Evolutionary conservation across 805 yeast genomes (phyloP).

Genomic region (Yamadazyma tumulicola): DNA sequence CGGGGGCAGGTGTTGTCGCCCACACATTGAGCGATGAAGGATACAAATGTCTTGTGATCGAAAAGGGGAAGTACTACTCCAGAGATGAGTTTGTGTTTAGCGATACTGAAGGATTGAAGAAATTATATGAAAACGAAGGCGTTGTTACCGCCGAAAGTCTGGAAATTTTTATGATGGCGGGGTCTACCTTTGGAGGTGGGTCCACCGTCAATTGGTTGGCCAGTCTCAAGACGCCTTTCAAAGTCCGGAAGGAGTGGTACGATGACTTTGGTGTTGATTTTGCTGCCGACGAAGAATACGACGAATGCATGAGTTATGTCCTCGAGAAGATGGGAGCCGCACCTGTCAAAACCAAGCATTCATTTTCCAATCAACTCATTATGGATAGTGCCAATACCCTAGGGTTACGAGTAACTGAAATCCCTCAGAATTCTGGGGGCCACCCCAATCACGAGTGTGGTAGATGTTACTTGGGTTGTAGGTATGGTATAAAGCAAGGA

Average conservation of each 20-base stretch:
- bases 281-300: slow-evolving; percentile 42
- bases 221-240: slow-evolving; percentile 45
- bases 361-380: slow-evolving; percentile 40
- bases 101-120: slow-evolving; percentile 33
- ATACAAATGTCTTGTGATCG: slow-evolving; percentile 42
- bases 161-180: slow-evolving; percentile 41
- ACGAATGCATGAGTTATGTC: slow-evolving; percentile 44
- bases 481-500: slow-evolving; percentile 52
- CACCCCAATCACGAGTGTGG: slow-evolving; percentile 45
- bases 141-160: slow-evolving; percentile 29
- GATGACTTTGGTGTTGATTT: slow-evolving; percentile 43
- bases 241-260: slow-evolving; percentile 51
- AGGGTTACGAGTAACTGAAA: slow-evolving; percentile 38
- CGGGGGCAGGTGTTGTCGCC: slow-evolving; percentile 53
- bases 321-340: slow-evolving; percentile 48
- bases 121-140: slow-evolving; percentile 41
- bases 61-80: slow-evolving; percentile 46
- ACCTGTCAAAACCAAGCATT: slow-evolving; percentile 37
- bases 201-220: slow-evolving; percentile 59
- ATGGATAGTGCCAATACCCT: slow-evolving; percentile 43
- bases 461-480: slow-evolving; percentile 46
- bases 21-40: slow-evolving; percentile 43
- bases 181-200: slow-evolving; percentile 57
- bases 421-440: slow-evolving; percentile 48
- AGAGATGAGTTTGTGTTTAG: slow-evolving; percentile 31